phyloP scores from a whole-genome alignment of 768 basidiomycete genomes.

The Lactifluus echinatus region DNA sequence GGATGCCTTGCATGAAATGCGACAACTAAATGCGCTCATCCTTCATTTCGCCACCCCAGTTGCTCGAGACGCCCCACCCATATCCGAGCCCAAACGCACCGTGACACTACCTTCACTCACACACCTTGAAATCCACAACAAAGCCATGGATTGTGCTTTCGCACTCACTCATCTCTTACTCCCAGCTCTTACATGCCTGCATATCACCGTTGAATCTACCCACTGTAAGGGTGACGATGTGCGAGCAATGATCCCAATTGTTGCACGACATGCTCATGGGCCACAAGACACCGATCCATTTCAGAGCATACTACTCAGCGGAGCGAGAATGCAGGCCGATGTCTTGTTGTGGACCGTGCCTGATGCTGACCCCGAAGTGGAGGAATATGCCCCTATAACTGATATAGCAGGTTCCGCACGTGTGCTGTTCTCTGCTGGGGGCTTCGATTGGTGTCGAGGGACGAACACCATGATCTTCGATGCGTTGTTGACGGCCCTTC shows the following conservation, averaged over 20 bases:
- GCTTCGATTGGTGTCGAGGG: not conserved
- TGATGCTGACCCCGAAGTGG: not conserved
- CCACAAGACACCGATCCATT: slow-evolving; percentile 1
- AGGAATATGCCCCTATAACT: accelerated
- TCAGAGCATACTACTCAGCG: not conserved
- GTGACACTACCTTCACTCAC: not conserved
- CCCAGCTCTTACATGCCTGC: not conserved
- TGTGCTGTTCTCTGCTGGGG: not conserved
- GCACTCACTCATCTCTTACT: slow-evolving; percentile 6
- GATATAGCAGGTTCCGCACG: not conserved
- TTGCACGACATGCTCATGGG: not conserved
- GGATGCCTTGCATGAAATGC: slow-evolving; percentile 6
- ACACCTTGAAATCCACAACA: not conserved
- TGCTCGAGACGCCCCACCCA: no score
- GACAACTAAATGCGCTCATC: slow-evolving; percentile 1
- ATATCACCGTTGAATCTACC: not conserved
- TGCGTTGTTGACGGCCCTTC: not conserved
- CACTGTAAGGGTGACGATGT: not conserved
- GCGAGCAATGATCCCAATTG: not conserved
- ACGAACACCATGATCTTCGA: not conserved
- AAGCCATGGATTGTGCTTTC: not conserved
- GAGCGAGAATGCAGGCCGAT: not conserved
- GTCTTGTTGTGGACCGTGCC: not conserved
- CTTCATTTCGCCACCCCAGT: not conserved
- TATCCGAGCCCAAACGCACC: no score